These are phyloP conservation scores for Tetracentron sinense DNA, from an alignment of 164 flowering plant genomes.

Conservation along the genomic window DNA sequence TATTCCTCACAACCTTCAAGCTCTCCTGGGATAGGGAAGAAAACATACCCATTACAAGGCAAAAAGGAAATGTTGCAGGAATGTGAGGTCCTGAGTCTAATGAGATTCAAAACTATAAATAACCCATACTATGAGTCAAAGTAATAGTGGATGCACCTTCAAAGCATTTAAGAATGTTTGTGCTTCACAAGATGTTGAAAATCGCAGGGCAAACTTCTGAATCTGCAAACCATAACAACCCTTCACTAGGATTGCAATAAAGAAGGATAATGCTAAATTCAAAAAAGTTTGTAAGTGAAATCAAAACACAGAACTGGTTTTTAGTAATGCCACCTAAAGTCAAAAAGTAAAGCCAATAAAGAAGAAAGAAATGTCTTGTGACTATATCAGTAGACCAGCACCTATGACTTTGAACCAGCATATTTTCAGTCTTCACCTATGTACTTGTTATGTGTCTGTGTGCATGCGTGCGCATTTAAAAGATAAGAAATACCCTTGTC, in stretches of 20 bases:
- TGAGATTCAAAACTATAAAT: not conserved
- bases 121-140: not conserved
- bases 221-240: constrained; percentile 24
- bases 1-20: constrained; percentile 9
- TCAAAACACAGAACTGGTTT: not conserved
- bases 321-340: too few relatives aligned
- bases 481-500: too few relatives aligned
- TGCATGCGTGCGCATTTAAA: too few relatives aligned
- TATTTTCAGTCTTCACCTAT: not conserved
- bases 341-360: not conserved
- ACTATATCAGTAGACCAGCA: not conserved
- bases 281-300: not conserved
- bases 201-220: constrained; percentile 39
- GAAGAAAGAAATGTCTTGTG: not conserved
- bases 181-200: constrained; percentile 21
- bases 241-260: not conserved
- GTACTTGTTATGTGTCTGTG: not conserved
- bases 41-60: not conserved
- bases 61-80: not conserved
- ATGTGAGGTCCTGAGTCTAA: not conserved
- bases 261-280: not conserved
- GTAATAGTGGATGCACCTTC: constrained; percentile 20
- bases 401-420: not conserved
- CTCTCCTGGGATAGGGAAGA: constrained; percentile 19
- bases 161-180: constrained; percentile 23